A percentile compares a stretch with the other conserved stretches of the same genome.
Evolutionary conservation across 129 eudicot genomes (phyloP).

Genomic region (Lactuca saligna): DNA sequence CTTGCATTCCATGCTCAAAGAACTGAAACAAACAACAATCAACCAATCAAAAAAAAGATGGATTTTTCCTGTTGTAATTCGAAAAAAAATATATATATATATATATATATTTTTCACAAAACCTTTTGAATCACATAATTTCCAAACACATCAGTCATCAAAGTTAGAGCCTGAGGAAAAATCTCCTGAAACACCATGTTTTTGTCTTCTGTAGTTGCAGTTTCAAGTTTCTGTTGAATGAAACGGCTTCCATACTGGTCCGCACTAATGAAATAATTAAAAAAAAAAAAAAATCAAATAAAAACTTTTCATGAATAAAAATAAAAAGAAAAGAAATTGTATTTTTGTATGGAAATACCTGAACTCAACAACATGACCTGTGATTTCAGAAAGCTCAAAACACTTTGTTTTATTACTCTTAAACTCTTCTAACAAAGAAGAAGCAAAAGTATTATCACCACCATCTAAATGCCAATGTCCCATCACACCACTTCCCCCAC

Average conservation of each 20-base stretch:
- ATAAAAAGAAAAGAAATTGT: not conserved
- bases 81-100: too few relatives aligned
- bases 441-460: slow-evolving; percentile 51
- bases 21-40: slow-evolving; percentile 39
- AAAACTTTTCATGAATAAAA: not conserved
- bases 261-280: slow-evolving; percentile 50
- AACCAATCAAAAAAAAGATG: not conserved
- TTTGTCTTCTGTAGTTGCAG: slow-evolving; percentile 80
- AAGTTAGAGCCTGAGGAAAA: slow-evolving; percentile 73
- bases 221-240: slow-evolving; percentile 91
- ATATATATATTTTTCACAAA: slow-evolving; percentile 17
- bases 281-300: slow-evolving; percentile 10
- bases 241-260: slow-evolving; percentile 96
- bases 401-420: slow-evolving; percentile 83
- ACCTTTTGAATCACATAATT: slow-evolving; percentile 95
- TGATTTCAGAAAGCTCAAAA: slow-evolving; percentile 86
- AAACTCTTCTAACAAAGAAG: slow-evolving; percentile 87
- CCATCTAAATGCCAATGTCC: slow-evolving; percentile 86
- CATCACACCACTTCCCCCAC: slow-evolving; percentile 58
- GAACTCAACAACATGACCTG: slow-evolving; percentile 91
- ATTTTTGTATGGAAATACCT: slow-evolving; percentile 41
- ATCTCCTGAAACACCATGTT: slow-evolving; percentile 87
- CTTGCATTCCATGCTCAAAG: slow-evolving; percentile 72
- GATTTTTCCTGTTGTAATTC: not conserved
- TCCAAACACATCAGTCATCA: slow-evolving; percentile 97